Percentiles rank a stretch among this genome's conserved stretches.
Conservation (phyloP, 371 early-diverging fungal genomes). For the Entomophthora muscae region DNA sequence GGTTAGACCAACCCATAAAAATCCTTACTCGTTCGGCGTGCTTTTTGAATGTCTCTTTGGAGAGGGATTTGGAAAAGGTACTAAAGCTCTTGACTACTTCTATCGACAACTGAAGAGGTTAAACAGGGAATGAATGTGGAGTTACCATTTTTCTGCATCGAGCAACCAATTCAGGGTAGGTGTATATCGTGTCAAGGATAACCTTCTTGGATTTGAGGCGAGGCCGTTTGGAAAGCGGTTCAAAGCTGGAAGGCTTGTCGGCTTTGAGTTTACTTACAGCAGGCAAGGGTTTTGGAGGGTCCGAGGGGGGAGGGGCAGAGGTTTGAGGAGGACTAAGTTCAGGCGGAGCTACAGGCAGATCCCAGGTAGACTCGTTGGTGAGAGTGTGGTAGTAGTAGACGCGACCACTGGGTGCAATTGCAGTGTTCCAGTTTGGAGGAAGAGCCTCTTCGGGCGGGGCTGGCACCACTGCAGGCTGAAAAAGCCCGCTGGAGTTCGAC, state of each 20-base stretch:
- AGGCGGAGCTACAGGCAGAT: not conserved
- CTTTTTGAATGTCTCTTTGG: conserved; percentile 2
- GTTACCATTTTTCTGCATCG: conserved; percentile 1
- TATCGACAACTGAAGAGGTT: not conserved
- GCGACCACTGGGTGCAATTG: conserved; percentile 1
- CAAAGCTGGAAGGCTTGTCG: not conserved
- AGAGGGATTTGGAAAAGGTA: not conserved
- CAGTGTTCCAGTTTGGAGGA: not conserved
- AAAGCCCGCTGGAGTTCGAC: too few relatives aligned
- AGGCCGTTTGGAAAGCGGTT: not conserved
- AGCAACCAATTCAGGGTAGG: not conserved
- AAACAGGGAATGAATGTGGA: not conserved
- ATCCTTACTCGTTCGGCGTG: conserved; percentile 5
- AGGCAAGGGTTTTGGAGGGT: not conserved
- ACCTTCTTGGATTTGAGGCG: not conserved
- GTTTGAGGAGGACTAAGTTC: not conserved
- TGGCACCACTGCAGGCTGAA: too few relatives aligned
- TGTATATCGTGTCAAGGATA: not conserved
- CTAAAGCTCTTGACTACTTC: conserved; percentile 2
- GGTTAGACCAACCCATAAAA: not conserved
- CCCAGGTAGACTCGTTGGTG: conserved; percentile 4
- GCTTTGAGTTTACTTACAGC: not conserved
- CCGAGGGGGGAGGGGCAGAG: not conserved
- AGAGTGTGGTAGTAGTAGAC: conserved; percentile 6
- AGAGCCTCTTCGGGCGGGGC: not conserved